These are phyloP conservation scores for Lycium ferocissimum DNA, from an alignment of 257 asterid species.

Conservation along the genomic window DNA sequence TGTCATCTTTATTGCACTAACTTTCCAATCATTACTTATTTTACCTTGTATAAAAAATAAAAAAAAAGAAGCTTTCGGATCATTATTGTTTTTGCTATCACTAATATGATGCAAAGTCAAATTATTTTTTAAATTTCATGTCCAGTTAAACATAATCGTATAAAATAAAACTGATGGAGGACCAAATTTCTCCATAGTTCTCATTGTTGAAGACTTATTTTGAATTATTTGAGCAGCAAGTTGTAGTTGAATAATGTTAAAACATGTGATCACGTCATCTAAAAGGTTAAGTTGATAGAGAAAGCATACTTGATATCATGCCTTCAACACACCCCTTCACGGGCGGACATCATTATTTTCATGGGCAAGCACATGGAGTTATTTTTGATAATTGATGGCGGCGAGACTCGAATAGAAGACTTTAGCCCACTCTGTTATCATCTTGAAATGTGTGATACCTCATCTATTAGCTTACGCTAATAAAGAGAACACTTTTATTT, in stretches of 20 bases:
- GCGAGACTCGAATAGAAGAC: background rate
- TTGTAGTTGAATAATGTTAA: constrained; percentile 8
- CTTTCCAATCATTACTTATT: background rate
- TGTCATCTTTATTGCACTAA: constrained; percentile 6
- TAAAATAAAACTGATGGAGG: background rate
- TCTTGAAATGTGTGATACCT: background rate
- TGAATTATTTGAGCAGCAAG: background rate
- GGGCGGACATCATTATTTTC: background rate
- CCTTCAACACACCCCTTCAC: background rate
- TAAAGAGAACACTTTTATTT: background rate
- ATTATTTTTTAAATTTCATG: background rate
- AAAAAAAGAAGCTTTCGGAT: background rate
- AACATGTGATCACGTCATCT: background rate
- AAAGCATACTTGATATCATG: background rate
- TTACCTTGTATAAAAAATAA: background rate
- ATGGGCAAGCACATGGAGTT: constrained; percentile 2
- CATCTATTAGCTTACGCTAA: background rate
- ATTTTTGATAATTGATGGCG: background rate
- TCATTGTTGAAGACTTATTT: background rate
- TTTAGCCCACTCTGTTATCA: background rate
- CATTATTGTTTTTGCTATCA: background rate
- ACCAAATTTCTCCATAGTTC: background rate
- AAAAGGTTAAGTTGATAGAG: background rate
- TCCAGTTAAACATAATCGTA: background rate
- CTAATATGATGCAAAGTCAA: background rate